phyloP scores from a whole-genome alignment of 345 rosid species.

The Firmiana major region DNA sequence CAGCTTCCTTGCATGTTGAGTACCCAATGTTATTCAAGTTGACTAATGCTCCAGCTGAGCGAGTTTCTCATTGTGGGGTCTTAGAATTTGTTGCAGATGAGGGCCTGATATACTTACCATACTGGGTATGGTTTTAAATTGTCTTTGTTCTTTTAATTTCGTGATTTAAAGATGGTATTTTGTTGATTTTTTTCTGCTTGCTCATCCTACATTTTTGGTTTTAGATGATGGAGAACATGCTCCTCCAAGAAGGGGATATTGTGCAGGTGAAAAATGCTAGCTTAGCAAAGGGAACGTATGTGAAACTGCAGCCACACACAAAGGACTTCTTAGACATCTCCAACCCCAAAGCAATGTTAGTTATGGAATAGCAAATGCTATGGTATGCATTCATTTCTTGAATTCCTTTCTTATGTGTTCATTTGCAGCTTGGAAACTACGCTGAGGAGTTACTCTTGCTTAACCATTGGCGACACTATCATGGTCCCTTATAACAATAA shows the following conservation, averaged over 20 bases:
- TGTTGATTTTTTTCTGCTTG: background rate
- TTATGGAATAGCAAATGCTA: background rate
- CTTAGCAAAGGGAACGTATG: slow-evolving; percentile 55
- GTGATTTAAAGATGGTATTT: background rate
- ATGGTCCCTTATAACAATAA: slow-evolving; percentile 71
- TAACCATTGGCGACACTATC: slow-evolving; percentile 58
- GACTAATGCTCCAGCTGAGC: slow-evolving; percentile 35
- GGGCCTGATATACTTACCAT: slow-evolving; percentile 56
- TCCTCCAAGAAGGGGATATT: slow-evolving; percentile 58
- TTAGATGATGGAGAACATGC: slow-evolving; percentile 76
- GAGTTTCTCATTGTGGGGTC: slow-evolving; percentile 59
- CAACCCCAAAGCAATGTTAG: slow-evolving; percentile 74
- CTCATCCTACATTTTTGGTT: background rate
- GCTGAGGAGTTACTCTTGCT: slow-evolving; percentile 66
- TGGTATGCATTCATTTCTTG: background rate
- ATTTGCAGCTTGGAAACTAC: slow-evolving; percentile 67
- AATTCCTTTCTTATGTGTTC: background rate
- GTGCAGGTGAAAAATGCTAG: slow-evolving; percentile 43
- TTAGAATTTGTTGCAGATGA: slow-evolving; percentile 66
- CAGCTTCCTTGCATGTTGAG: slow-evolving; percentile 61
- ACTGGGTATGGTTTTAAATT: slow-evolving; percentile 44
- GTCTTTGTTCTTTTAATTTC: background rate
- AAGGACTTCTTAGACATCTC: slow-evolving; percentile 57
- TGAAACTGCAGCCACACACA: slow-evolving; percentile 68
- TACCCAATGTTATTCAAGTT: slow-evolving; percentile 63